Conservation (phyloP, 1,284 basidiomycete genomes). For the Erythrobasidium hasegawianum region DNA sequence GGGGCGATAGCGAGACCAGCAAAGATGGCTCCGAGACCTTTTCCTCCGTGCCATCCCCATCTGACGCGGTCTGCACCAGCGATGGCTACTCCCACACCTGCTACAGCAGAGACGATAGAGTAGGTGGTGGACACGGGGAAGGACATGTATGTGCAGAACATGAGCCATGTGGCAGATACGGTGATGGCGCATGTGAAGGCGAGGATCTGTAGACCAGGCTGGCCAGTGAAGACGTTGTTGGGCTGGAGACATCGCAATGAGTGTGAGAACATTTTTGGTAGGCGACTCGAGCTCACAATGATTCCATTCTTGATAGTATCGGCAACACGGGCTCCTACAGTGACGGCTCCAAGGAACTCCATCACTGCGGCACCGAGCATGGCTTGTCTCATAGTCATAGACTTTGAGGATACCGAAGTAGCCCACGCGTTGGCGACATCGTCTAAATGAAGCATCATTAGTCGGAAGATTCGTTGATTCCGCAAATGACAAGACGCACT, state of each 20-base stretch:
- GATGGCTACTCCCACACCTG: constrained; percentile 54
- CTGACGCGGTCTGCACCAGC: constrained; percentile 50
- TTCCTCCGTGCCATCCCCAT: constrained; percentile 56
- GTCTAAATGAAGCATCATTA: constrained; percentile 31
- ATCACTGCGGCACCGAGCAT: constrained; percentile 50
- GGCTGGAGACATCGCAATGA: no score
- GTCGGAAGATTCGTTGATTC: not conserved
- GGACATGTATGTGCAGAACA: constrained; percentile 50
- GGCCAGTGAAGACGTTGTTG: constrained; percentile 49
- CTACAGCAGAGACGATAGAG: constrained; percentile 53
- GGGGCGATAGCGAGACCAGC: constrained; percentile 48
- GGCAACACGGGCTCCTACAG: constrained; percentile 52
- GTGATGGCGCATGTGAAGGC: constrained; percentile 52
- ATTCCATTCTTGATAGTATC: constrained; percentile 55
- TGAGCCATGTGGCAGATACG: constrained; percentile 48
- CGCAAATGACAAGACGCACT: constrained; percentile 46
- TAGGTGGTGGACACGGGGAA: constrained; percentile 54
- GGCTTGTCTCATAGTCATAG: constrained; percentile 53
- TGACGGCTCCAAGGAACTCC: constrained; percentile 53
- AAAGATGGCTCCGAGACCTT: constrained; percentile 53
- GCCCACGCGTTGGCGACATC: constrained; percentile 54
- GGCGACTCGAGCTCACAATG: constrained; percentile 45
- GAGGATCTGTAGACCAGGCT: constrained; percentile 53
- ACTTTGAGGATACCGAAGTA: constrained; percentile 53
- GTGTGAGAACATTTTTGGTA: no score